Conservation (phyloP, 163 green algal genomes). For the Trebouxia gelatinosa region DNA sequence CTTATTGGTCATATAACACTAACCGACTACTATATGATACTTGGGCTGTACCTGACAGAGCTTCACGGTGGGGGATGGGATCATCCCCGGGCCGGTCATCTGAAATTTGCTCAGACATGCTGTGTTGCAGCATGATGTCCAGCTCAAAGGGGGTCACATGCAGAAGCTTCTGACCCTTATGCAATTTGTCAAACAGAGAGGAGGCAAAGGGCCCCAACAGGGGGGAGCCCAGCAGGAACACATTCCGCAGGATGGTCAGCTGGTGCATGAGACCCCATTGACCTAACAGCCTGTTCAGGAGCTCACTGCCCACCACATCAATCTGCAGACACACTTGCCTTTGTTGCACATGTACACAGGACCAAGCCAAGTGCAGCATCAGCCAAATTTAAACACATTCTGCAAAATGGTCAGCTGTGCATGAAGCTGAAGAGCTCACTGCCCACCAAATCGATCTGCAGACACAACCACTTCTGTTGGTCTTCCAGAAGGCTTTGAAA, state of each 20-base stretch:
- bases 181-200: conserved; percentile 40
- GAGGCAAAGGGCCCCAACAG: conserved; percentile 43
- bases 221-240: conserved; percentile 49
- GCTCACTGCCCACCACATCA: conserved; percentile 23
- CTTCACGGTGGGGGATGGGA: conserved; percentile 6
- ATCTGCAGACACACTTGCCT: conserved; percentile 29
- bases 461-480: neutral
- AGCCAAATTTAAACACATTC: neutral
- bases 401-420: neutral
- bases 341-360: neutral
- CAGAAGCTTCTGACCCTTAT: conserved; percentile 33
- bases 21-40: too few relatives aligned
- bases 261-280: conserved; percentile 48
- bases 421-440: conserved; percentile 28
- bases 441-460: conserved; percentile 32
- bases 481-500: neutral
- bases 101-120: conserved; percentile 21
- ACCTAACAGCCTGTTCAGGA: conserved; percentile 41
- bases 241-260: conserved; percentile 46
- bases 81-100: conserved; percentile 13
- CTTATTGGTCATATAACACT: too few relatives aligned
- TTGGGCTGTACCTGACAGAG: conserved; percentile 31
- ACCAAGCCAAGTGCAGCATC: neutral
- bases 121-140: conserved; percentile 47
- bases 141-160: conserved; percentile 49